Evolutionary conservation across 2,329 filamentous ascomycete genomes (phyloP).

Genomic region (Aspergillus sp.): DNA sequence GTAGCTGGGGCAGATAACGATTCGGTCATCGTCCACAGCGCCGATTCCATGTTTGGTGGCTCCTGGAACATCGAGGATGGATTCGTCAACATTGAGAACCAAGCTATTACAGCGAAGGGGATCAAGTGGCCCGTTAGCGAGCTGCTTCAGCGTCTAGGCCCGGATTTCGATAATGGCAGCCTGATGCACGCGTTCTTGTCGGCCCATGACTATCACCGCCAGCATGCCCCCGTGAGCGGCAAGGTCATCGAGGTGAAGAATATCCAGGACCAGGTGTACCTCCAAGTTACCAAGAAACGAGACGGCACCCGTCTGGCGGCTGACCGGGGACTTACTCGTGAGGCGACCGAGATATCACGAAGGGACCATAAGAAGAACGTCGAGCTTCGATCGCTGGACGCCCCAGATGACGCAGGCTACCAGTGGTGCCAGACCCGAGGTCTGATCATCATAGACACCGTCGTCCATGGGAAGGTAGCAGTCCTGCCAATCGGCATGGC

Average conservation of each 20-base stretch:
- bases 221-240: conserved; percentile 7
- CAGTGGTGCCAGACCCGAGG: conserved; percentile 44
- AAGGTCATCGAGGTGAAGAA: conserved; percentile 1
- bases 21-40: background rate
- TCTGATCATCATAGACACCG: conserved; percentile 32
- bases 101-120: background rate
- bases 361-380: too few relatives aligned
- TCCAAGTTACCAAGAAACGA: background rate
- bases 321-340: background rate
- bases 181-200: conserved; percentile 11
- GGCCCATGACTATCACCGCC: conserved; percentile 12
- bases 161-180: background rate
- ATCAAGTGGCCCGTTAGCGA: background rate
- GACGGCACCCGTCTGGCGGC: background rate
- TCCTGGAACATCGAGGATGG: too few relatives aligned
- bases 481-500: conserved; percentile 49
- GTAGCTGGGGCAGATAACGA: background rate
- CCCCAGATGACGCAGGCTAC: conserved; percentile 39
- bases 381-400: conserved; percentile 13
- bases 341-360: too few relatives aligned
- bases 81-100: background rate
- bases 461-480: conserved; percentile 36
- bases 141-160: background rate
- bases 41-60: background rate
- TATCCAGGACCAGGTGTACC: conserved; percentile 4